Evolutionary conservation across 1,284 basidiomycete species (phyloP), one percentile per base, ranked within the genome.

Genomic region (Fistulina hepatica): DNA sequence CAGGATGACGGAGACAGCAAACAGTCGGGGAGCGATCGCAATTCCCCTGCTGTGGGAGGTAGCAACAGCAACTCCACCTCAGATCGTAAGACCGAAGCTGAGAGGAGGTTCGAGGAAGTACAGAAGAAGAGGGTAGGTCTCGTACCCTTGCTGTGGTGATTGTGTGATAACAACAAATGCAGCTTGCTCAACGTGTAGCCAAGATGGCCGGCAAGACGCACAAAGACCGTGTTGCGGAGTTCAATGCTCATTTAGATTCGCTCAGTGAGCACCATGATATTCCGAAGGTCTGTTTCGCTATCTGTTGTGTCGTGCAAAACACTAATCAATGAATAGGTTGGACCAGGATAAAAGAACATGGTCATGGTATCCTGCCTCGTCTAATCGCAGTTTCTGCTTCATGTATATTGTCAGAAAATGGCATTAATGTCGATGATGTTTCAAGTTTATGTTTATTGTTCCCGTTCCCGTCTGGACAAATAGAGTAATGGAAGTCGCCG

Each of bases 231-330:
- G 92, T 98, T 16, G 78, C 77, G 43, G 86, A 92, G 53, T 89
- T 92, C 54, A 98, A 98, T 57, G 56, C 72, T 21, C 88, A 95
- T 55, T 68, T 98, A 6, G 92, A 93, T 56, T 66, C 73, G 36
- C 73, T 95, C 42, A 85, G 82, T 54, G 89, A 93, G 63, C 90
- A 93, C 67, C 85, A 93, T 56, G 89, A 93, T 56, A 91, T 93
- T 49, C 89, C 89, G 27, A 91, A 91, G 69, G 88, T 82, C 53
- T 46, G 57, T 48, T 21, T 44, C 43, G 40, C 48, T 41, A 42
- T 46, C 27, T n/a, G 27, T 44, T 44, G 43, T 49, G 37, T 44
- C 45, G 44, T 42, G 43, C 24, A 17, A 36, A 32, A 53, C 56
- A 49, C 55, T 42, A 46, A 47, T 45, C 12, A 43, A 23, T 47